Evolutionary conservation across 2,329 filamentous ascomycete genomes (phyloP), one percentile per base, ranked within the genome.

Genomic region (Aspergillus uvarum): DNA sequence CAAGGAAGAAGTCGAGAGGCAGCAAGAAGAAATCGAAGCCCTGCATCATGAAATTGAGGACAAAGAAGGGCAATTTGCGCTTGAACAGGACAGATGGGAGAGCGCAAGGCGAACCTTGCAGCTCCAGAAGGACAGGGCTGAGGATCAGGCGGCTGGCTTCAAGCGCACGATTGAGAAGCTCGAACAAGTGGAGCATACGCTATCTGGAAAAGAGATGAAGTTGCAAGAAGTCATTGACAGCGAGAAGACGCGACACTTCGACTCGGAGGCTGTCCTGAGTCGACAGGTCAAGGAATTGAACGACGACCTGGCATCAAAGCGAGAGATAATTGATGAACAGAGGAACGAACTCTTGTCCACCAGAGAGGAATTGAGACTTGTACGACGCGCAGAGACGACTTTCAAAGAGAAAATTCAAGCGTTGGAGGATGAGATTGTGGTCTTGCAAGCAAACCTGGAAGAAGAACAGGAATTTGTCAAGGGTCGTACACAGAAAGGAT

Each of bases 201-300:
- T 91, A 31, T 88, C 88, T 21, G 83, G 83, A 63, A 89, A 89
- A 70, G 89, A 92, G 68, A 80, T 80, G 22, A 88, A 83, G 70
- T 77, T 92, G 19, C 86, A 90, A 70, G 83, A 88, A 68, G 86
- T 87, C 3, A 80, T 92, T 12, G 83, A 89, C 63, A 89, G 85
- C 68, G 90, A 93, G 69, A 84, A 84, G 51, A 84, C 91, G 63
- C 87, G 90, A 24, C 88, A 95, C 68, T 83, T 83, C 63, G 86
- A 84, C 58, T 89, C 94, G 67, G 89, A 94, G 70, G 84, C 84
- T 11, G 77, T 87, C 7, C 79, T 96, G 54, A 85, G 81, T 62
- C 83, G 85, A n/a, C 90, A 95, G 72, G 86, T 96, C 54, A 85
- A 89, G 51, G 88, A 89, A 54, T 80, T 95, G 10, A 88, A 89